Evolutionary conservation across 768 basidiomycete genomes (phyloP).

Genomic region (Pleurotus sapidus): DNA sequence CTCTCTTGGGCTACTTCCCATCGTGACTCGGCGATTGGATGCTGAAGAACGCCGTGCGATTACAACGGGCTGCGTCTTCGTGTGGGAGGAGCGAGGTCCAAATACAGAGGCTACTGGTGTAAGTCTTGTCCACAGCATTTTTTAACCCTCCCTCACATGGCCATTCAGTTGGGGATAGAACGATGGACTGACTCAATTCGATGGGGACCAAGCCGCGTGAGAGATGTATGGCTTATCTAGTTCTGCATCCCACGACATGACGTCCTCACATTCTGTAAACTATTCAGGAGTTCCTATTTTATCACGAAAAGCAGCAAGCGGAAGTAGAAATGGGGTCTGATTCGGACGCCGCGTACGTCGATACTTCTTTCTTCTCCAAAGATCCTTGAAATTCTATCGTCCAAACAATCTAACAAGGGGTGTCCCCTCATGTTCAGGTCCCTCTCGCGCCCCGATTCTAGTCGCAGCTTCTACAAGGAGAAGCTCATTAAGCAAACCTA

Average conservation of each 20-base stretch:
- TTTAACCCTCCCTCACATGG: slow-evolving; percentile 2
- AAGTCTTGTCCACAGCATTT: slow-evolving; percentile 17
- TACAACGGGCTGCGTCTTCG: slow-evolving; percentile 69
- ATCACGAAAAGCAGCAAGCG: slow-evolving; percentile 59
- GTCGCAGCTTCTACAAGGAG: slow-evolving; percentile 31
- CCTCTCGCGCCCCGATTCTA: slow-evolving; percentile 10
- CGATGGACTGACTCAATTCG: slow-evolving; percentile 79
- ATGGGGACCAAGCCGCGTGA: slow-evolving; percentile 79
- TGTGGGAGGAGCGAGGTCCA: slow-evolving; percentile 81
- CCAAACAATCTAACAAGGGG: neutral
- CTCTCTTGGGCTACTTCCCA: slow-evolving; percentile 49
- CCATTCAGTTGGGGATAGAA: slow-evolving; percentile 64
- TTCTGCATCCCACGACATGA: slow-evolving; percentile 3
- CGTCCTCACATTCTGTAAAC: slow-evolving; percentile 12
- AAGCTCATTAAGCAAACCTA: slow-evolving; percentile 78
- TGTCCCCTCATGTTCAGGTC: slow-evolving; percentile 4
- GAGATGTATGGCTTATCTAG: slow-evolving; percentile 50
- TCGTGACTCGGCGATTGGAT: slow-evolving; percentile 71
- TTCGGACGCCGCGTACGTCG: slow-evolving; percentile 46
- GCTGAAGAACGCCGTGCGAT: slow-evolving; percentile 73
- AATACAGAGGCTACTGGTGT: slow-evolving; percentile 67
- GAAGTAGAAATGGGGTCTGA: slow-evolving; percentile 48
- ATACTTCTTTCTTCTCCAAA: slow-evolving; percentile 1
- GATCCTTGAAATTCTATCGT: slow-evolving; percentile 2
- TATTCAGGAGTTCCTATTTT: slow-evolving; percentile 70